Conservation (phyloP, 805 yeast species). For the Yarrowia sp. region DNA sequence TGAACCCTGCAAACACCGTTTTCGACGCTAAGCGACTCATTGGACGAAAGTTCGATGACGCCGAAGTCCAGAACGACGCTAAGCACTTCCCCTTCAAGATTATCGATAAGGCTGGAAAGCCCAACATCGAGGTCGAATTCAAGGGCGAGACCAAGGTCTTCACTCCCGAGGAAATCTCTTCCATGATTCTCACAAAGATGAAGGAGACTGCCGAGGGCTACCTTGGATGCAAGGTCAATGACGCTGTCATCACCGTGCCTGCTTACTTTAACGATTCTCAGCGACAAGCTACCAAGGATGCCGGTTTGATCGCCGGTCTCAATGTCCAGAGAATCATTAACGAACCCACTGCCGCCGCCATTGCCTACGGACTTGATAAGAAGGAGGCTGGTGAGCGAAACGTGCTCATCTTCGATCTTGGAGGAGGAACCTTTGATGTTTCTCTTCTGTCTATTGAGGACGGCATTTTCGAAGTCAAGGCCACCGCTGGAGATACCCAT, state of each 20-base stretch:
- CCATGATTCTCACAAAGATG: constrained; percentile 89
- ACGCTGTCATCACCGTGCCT: constrained; percentile 93
- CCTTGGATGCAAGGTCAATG: constrained; percentile 77
- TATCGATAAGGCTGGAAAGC: constrained; percentile 75
- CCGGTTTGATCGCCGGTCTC: constrained; percentile 92
- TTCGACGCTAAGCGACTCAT: constrained; percentile 93
- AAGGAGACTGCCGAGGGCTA: constrained; percentile 87
- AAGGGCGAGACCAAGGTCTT: constrained; percentile 81
- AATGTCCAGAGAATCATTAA: constrained; percentile 91
- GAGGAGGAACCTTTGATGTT: constrained; percentile 99
- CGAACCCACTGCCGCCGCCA: constrained; percentile 98
- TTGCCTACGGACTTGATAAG: constrained; percentile 86
- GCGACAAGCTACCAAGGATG: constrained; percentile 96
- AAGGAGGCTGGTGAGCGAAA: constrained; percentile 73
- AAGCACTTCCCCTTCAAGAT: constrained; percentile 88
- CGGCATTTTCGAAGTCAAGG: constrained; percentile 94
- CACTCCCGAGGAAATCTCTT: constrained; percentile 91
- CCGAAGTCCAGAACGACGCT: constrained; percentile 70
- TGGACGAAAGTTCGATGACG: constrained; percentile 74
- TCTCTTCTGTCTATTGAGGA: constrained; percentile 87
- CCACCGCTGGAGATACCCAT: constrained; percentile 87
- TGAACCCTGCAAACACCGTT: constrained; percentile 87
- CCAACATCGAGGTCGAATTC: constrained; percentile 78
- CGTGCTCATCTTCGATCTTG: constrained; percentile 74
- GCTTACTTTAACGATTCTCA: constrained; percentile 96